These are phyloP conservation scores for Auriscalpium orientale DNA, from an alignment of 768 basidiomycete genomes.

Conservation along the genomic window DNA sequence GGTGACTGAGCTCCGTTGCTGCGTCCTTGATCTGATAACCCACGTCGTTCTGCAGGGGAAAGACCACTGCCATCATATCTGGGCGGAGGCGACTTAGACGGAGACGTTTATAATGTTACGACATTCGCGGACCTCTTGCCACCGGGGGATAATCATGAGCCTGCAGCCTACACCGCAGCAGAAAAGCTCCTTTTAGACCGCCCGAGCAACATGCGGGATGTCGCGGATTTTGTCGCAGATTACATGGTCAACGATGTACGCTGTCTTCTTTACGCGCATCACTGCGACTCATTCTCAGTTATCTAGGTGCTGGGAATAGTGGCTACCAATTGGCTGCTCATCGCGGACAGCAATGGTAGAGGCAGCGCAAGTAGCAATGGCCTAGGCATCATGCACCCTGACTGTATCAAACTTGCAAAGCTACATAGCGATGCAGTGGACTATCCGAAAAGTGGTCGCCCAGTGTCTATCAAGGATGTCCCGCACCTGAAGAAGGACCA, in stretches of 20 bases:
- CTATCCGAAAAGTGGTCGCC: constrained; percentile 45
- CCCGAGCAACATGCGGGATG: constrained; percentile 51
- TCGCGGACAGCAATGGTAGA: constrained; percentile 44
- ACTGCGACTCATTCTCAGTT: not conserved
- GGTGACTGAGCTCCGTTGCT: constrained; percentile 29
- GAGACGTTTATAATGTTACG: constrained; percentile 48
- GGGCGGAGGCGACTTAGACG: constrained; percentile 67
- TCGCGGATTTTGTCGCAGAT: constrained; percentile 63
- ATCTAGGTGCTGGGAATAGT: constrained; percentile 51
- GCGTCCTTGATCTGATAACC: not conserved
- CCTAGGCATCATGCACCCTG: constrained; percentile 37
- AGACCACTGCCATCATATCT: constrained; percentile 58
- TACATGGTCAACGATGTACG: constrained; percentile 51
- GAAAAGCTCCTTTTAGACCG: constrained; percentile 36
- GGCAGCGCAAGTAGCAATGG: too few relatives aligned
- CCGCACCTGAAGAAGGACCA: constrained; percentile 31
- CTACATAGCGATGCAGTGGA: constrained; percentile 63
- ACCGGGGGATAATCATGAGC: constrained; percentile 14
- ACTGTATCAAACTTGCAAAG: constrained; percentile 45
- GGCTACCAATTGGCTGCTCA: constrained; percentile 55
- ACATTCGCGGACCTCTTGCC: constrained; percentile 19
- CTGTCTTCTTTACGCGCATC: not conserved
- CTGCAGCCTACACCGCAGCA: constrained; percentile 46
- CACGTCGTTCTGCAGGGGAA: constrained; percentile 29
- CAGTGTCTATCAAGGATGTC: constrained; percentile 27